These are phyloP conservation scores for Saturnispora dispora DNA, from an alignment of 805 yeast genomes.

Conservation along the genomic window DNA sequence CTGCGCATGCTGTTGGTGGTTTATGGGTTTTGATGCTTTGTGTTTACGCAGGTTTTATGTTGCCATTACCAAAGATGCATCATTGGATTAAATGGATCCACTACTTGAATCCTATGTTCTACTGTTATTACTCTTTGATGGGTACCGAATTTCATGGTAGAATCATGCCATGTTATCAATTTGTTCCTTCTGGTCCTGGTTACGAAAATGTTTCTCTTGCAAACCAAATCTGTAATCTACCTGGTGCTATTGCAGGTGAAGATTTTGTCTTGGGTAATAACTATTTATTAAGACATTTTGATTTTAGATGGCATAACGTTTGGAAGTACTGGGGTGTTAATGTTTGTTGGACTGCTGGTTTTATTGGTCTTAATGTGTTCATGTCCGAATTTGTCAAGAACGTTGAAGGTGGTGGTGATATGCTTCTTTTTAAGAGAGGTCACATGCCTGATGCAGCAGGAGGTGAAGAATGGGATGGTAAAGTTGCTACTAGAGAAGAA, in stretches of 20 bases:
- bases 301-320: constrained; percentile 32
- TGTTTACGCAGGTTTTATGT: constrained; percentile 46
- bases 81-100: constrained; percentile 55
- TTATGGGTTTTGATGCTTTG: constrained; percentile 46
- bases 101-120: constrained; percentile 39
- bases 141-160: constrained; percentile 48
- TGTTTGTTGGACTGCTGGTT: constrained; percentile 38
- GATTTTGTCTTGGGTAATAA: constrained; percentile 27
- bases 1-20: constrained; percentile 50
- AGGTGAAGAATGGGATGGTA: constrained; percentile 37
- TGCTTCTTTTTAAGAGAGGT: constrained; percentile 37
- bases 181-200: constrained; percentile 47
- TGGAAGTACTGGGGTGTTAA: constrained; percentile 43
- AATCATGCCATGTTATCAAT: constrained; percentile 40
- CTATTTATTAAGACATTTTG: constrained; percentile 26
- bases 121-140: constrained; percentile 44
- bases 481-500: constrained; percentile 24
- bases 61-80: constrained; percentile 36
- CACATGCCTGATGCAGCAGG: constrained; percentile 20
- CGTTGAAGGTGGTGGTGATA: constrained; percentile 27
- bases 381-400: constrained; percentile 28
- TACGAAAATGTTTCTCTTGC: constrained; percentile 35
- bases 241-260: constrained; percentile 35
- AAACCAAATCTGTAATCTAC: constrained; percentile 40
- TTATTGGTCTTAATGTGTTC: constrained; percentile 26